These are phyloP conservation scores for Chaetomium fimeti DNA, from an alignment of 495 filamentous ascomycete genomes.

Conservation along the genomic window DNA sequence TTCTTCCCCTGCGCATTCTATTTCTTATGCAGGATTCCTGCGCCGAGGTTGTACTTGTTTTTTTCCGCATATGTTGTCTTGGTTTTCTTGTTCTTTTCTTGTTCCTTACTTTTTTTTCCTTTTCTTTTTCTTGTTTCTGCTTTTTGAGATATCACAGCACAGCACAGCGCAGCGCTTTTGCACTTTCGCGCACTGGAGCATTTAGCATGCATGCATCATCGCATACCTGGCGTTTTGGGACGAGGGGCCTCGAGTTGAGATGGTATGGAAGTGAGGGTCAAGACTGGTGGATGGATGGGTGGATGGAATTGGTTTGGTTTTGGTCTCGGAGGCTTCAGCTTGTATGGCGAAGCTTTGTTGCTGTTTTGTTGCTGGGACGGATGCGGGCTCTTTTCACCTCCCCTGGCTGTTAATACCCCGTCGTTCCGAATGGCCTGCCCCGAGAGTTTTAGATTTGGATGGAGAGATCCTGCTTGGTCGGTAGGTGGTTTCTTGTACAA, in stretches of 20 bases:
- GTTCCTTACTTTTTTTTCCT: constrained; percentile 2
- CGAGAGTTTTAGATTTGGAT: constrained; percentile 2
- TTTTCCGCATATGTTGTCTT: background rate
- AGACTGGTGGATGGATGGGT: constrained; percentile 5
- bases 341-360: background rate
- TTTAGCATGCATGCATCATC: constrained; percentile 13
- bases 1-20: constrained; percentile 16
- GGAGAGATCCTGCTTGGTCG: background rate
- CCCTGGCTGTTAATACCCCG: constrained; percentile 10
- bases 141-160: constrained; percentile 4
- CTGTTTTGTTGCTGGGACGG: background rate
- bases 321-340: background rate
- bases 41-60: background rate
- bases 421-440: background rate
- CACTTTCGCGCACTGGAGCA: constrained; percentile 7
- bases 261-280: background rate
- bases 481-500: constrained; percentile 11
- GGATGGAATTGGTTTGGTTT: constrained; percentile 1
- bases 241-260: background rate
- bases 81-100: background rate
- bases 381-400: background rate
- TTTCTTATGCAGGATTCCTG: constrained; percentile 10
- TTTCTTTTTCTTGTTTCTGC: background rate
- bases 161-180: background rate
- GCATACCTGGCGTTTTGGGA: constrained; percentile 13